A percentile compares a stretch with the other conserved stretches of the same genome.
Evolutionary conservation across 441 rosid genomes (phyloP).

Genomic region (Erodium texanum): DNA sequence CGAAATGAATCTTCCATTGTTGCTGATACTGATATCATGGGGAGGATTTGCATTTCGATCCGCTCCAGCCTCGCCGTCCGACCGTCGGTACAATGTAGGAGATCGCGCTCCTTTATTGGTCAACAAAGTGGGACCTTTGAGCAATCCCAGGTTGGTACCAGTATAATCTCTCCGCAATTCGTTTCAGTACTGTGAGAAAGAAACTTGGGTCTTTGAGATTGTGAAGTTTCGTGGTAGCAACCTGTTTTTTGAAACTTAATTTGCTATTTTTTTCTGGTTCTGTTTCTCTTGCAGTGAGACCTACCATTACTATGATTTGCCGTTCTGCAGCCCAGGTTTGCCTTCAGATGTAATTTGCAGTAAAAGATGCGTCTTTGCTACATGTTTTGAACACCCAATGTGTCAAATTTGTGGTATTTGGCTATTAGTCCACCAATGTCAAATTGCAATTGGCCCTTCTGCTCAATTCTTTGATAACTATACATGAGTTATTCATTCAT

Average conservation of each 20-base stretch:
- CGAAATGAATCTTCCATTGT: slow-evolving; percentile 11
- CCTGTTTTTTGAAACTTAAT: neutral
- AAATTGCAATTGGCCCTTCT: neutral
- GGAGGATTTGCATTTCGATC: slow-evolving; percentile 19
- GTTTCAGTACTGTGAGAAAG: neutral
- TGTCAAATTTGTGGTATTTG: neutral
- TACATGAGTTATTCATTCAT: neutral
- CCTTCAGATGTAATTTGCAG: slow-evolving; percentile 14
- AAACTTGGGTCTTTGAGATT: neutral
- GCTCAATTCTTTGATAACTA: neutral
- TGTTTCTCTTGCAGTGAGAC: slow-evolving; percentile 57
- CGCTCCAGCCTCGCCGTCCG: slow-evolving; percentile 23
- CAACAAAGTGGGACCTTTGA: slow-evolving; percentile 55
- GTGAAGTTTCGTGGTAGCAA: neutral
- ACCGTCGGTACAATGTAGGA: slow-evolving; percentile 49
- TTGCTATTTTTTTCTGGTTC: neutral
- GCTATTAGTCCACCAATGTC: neutral
- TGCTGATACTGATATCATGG: slow-evolving; percentile 15
- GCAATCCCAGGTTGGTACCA: slow-evolving; percentile 46
- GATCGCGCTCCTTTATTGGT: slow-evolving; percentile 51
- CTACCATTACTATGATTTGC: slow-evolving; percentile 65
- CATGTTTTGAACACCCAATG: slow-evolving; percentile 1
- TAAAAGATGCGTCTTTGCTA: neutral
- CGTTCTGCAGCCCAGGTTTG: slow-evolving; percentile 82
- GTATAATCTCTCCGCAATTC: neutral